Conservation (phyloP, 306 rosid species). For the Sesbania bispinosa region DNA sequence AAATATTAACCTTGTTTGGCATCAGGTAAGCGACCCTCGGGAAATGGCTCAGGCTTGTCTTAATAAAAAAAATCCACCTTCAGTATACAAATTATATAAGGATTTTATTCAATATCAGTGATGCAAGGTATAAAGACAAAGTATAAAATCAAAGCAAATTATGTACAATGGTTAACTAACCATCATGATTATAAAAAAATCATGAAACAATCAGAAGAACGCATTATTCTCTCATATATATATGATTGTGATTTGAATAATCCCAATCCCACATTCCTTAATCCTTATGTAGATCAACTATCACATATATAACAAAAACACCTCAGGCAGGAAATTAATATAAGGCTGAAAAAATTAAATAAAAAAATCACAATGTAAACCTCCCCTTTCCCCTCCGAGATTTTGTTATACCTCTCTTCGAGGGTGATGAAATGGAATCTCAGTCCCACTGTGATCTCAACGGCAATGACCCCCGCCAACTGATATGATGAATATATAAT, state of each 20-base stretch:
- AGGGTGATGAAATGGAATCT: constrained; percentile 73
- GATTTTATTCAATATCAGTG: neutral
- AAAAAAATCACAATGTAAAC: no score
- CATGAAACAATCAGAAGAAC: no score
- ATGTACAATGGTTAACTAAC: neutral
- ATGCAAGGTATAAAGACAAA: neutral
- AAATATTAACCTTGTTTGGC: constrained; percentile 46
- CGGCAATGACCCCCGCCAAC: constrained; percentile 81
- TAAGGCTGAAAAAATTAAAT: no score
- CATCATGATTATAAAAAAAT: neutral
- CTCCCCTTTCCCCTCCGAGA: no score
- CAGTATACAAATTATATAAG: neutral
- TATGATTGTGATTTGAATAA: no score
- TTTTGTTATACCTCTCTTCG: constrained; percentile 63
- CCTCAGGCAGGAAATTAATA: no score
- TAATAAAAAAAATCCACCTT: neutral
- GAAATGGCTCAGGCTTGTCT: constrained; percentile 62
- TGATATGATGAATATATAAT: neutral
- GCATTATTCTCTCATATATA: no score
- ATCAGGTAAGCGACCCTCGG: constrained; percentile 71
- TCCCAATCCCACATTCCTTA: no score
- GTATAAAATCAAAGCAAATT: neutral
- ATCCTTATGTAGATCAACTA: no score
- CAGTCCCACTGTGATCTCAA: constrained; percentile 80
- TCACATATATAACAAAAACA: no score